phyloP scores from a whole-genome alignment of 495 filamentous ascomycete species.

The Halenospora varia region DNA sequence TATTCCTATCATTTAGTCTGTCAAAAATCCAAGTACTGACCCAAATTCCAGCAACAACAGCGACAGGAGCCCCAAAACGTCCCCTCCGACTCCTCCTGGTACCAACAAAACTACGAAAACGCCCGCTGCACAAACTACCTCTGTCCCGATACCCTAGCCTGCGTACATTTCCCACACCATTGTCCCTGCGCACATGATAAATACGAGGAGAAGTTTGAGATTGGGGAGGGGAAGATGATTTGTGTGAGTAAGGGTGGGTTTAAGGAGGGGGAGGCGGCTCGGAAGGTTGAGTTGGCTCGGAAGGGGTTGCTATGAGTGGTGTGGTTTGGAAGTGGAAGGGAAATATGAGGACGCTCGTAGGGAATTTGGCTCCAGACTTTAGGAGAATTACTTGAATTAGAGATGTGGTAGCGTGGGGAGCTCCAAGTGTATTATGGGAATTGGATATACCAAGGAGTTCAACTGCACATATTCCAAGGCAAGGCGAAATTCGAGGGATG shows the following conservation, averaged over 20 bases:
- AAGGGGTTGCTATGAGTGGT: conserved; percentile 72
- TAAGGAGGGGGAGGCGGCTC: conserved; percentile 64
- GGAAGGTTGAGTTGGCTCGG: conserved; percentile 77
- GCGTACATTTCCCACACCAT: conserved; percentile 90
- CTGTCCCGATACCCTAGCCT: conserved; percentile 87
- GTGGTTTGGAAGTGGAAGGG: neutral
- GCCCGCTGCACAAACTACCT: conserved; percentile 83
- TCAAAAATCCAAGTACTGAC: conserved; percentile 42
- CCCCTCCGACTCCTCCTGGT: conserved; percentile 71
- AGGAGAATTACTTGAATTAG: neutral
- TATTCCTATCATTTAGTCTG: neutral
- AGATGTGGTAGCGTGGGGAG: neutral
- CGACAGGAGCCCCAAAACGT: conserved; percentile 68
- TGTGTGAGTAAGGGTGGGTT: conserved; percentile 83
- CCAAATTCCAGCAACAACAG: conserved; percentile 46
- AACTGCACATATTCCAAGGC: neutral
- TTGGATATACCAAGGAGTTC: neutral
- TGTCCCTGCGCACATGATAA: conserved; percentile 82
- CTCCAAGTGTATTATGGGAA: neutral
- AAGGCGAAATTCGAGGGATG: neutral
- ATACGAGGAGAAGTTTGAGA: conserved; percentile 84
- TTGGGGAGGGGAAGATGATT: conserved; percentile 74
- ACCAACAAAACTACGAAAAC: conserved; percentile 65
- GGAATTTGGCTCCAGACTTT: neutral
- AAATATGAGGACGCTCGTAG: neutral